phyloP scores from a whole-genome alignment of 2,329 filamentous ascomycete species.

The Colletotrichum tamarilloi region DNA sequence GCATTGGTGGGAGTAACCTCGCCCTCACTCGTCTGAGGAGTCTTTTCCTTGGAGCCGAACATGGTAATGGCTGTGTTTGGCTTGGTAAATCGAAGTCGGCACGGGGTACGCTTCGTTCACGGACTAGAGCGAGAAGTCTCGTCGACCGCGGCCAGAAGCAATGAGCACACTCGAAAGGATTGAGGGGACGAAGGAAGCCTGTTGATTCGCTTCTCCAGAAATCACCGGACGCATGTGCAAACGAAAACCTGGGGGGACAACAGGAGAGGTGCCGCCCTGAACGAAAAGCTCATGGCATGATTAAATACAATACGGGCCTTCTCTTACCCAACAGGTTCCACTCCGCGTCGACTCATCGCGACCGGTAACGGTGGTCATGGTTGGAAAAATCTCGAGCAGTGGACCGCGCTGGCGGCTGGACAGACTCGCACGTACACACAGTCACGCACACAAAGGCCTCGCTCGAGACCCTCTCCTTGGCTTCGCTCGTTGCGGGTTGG shows the following conservation, averaged over 20 bases:
- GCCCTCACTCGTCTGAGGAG: conserved; percentile 27
- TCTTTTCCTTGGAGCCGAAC: conserved; percentile 34
- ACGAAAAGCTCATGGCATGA: conserved; percentile 20
- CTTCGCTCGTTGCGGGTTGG: conserved; percentile 24
- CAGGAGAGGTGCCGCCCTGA: conserved; percentile 11
- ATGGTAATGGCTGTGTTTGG: background rate
- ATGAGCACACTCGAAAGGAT: conserved; percentile 4
- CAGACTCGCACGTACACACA: background rate
- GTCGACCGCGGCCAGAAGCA: conserved; percentile 15
- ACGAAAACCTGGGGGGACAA: conserved; percentile 18
- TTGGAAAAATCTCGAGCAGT: conserved; percentile 27
- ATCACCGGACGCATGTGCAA: conserved; percentile 29
- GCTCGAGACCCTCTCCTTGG: conserved; percentile 23
- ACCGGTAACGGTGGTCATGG: conserved; percentile 26
- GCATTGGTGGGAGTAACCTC: conserved; percentile 30
- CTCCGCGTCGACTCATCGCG: conserved; percentile 32
- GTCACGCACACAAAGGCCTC: background rate
- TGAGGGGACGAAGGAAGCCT: conserved; percentile 13
- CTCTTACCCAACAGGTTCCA: conserved; percentile 32
- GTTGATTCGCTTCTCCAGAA: conserved; percentile 30
- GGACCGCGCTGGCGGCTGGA: background rate
- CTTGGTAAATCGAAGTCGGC: background rate
- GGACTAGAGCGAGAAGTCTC: conserved; percentile 13
- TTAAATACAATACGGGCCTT: conserved; percentile 29
- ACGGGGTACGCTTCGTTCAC: conserved; percentile 3